Base-by-base conservation (phyloP, 208 protist species). In the Borovskyia barvae region DNA sequence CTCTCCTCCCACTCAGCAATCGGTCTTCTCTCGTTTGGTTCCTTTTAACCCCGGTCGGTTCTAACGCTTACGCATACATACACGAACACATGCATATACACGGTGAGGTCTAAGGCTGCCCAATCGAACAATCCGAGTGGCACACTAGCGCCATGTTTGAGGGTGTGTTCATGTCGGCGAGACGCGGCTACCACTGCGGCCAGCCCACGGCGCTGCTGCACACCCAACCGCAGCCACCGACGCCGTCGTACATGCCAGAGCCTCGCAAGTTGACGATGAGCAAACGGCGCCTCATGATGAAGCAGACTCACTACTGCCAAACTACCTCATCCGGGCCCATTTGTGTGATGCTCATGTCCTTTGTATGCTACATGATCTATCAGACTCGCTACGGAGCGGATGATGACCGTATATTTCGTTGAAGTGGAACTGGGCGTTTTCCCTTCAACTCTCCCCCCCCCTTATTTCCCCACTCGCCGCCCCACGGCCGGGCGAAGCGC, bases 201-300 rank as follows among this genome's bases (percentile, higher is more conserved):
- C 9, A n/a, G 2, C 30, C 59, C 0, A 39, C 59, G 17, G 7
- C 45, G 19, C 15, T 9, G 28, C 59, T 50, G 17, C 37, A n/a
- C n/a, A n/a, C n/a, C n/a, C n/a, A n/a, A n/a, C n/a, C n/a, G n/a
- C n/a, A n/a, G n/a, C 40, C 7, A 12, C 14, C 19, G 5, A 61
- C 7, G 20, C 15, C n/a, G n/a, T n/a, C n/a, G n/a, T n/a, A n/a
- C n/a, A n/a, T n/a, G n/a, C n/a, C n/a, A n/a, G n/a, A 47, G 29
- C 39, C 30, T 25, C 51, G 49, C 26, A 75, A 71, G 51, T 53
- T 85, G 22, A 67, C 56, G 39, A 71, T 85, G 74, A 85, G 78
- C 57, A 81, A 81, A 55, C 62, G 63, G 9, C 63, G 78, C 3
- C 71, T 77, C 19, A 71, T 66, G 48, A 73, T 68, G 57, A 65